These are phyloP conservation scores for Lagenidium sp. DNA, from an alignment of 352 stramenopile species.

Conservation along the genomic window DNA sequence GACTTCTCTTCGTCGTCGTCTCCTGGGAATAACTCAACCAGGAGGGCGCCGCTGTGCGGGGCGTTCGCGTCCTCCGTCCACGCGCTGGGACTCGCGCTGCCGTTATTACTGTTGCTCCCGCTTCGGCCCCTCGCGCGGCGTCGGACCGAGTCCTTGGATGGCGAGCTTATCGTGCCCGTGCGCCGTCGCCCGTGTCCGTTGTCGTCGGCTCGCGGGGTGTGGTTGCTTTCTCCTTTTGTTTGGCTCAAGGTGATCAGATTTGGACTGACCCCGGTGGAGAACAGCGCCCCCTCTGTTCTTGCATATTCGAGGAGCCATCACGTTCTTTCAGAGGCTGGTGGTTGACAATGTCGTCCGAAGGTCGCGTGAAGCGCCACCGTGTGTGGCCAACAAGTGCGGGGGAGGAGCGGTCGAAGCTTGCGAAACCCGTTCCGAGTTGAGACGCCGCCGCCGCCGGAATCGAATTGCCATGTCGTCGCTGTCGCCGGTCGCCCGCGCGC, in stretches of 20 bases:
- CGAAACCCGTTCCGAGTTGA: too few species aligned
- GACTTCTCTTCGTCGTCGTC: background rate
- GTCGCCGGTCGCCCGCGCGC: conserved; percentile 63
- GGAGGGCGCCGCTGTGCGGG: too few species aligned
- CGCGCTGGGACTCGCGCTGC: too few species aligned
- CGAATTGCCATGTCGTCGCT: conserved; percentile 56
- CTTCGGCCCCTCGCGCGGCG: conserved; percentile 3
- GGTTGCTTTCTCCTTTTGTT: background rate
- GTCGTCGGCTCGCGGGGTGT: background rate
- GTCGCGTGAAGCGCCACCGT: conserved; percentile 13
- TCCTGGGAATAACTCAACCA: background rate
- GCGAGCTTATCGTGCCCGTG: background rate
- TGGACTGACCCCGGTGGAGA: too few species aligned
- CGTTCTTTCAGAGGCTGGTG: background rate
- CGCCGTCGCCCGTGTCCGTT: background rate
- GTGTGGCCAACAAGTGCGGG: conserved; percentile 16
- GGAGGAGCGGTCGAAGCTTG: too few species aligned
- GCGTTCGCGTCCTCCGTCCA: too few species aligned
- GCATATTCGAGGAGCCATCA: background rate
- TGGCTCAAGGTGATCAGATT: too few species aligned
- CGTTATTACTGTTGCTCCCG: too few species aligned
- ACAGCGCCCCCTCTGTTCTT: background rate
- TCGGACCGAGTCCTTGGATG: background rate
- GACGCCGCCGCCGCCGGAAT: too few species aligned
- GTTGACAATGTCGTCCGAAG: conserved; percentile 15